A percentile compares a stretch with the other conserved stretches of the same genome.
Evolutionary conservation across 1,139 yeast genomes (phyloP).

Genomic region (Saccharomyces hybrid): DNA sequence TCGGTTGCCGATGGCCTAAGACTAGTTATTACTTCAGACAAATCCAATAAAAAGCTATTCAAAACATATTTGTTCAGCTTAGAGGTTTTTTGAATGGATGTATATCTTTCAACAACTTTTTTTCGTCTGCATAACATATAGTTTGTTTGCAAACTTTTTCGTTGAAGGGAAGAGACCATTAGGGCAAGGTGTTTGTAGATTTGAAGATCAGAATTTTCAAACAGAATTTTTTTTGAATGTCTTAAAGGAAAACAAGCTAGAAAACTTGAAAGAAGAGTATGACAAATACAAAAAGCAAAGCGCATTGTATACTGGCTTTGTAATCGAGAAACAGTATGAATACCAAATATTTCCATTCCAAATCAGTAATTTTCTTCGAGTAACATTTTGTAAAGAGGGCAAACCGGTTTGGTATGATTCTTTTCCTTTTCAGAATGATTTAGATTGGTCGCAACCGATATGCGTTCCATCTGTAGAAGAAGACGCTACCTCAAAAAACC

Average conservation of each 20-base stretch:
- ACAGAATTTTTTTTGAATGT: not conserved
- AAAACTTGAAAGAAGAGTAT: not conserved
- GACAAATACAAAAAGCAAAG: not conserved
- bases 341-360: conserved; percentile 37
- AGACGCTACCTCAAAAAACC: conserved; percentile 6
- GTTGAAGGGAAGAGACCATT: not conserved
- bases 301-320: conserved; percentile 48
- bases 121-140: not conserved
- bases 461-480: conserved; percentile 33
- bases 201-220: not conserved
- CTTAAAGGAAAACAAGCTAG: not conserved
- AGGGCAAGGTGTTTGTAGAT: not conserved
- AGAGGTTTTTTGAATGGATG: not conserved
- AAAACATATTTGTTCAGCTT: no score
- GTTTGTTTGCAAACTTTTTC: not conserved
- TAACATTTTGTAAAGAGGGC: conserved; percentile 53
- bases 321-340: conserved; percentile 46
- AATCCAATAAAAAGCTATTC: not conserved
- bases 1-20: not conserved
- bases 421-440: conserved; percentile 35
- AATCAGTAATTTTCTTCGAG: conserved; percentile 40
- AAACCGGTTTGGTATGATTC: conserved; percentile 41
- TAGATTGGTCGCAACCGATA: conserved; percentile 48
- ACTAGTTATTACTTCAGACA: not conserved
- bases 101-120: not conserved